A percentile compares a stretch with the other conserved stretches of the same genome.
phyloP scores from a whole-genome alignment of 192 early-diverging fungal species.

The Spizellomyces punctatus region DNA sequence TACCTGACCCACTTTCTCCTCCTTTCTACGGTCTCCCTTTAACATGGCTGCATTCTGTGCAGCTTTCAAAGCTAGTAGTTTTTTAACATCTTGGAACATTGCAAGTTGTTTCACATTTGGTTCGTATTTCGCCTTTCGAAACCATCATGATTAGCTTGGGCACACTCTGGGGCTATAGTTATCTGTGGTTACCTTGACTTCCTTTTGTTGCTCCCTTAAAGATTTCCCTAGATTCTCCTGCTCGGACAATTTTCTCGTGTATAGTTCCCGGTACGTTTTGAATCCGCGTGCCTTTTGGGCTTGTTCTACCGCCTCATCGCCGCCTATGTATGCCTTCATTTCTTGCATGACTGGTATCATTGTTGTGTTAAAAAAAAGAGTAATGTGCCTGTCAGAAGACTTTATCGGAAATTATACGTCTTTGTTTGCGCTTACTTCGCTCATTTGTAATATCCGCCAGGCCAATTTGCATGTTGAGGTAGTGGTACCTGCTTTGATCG shows the following conservation, averaged over 20 bases:
- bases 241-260: conserved; percentile 54
- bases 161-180: background rate
- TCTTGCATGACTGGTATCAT: conserved; percentile 54
- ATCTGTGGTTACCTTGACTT: conserved; percentile 47
- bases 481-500: conserved; percentile 54
- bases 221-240: conserved; percentile 49
- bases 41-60: conserved; percentile 49
- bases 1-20: background rate
- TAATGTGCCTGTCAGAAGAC: background rate
- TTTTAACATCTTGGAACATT: conserved; percentile 47
- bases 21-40: conserved; percentile 21
- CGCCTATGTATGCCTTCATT: conserved; percentile 68
- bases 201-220: conserved; percentile 54
- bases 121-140: conserved; percentile 40
- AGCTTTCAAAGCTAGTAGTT: conserved; percentile 45
- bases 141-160: background rate
- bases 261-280: conserved; percentile 65
- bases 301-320: conserved; percentile 56
- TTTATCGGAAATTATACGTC: background rate
- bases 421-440: conserved; percentile 40
- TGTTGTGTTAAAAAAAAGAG: background rate
- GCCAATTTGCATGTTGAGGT: conserved; percentile 43
- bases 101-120: conserved; percentile 51
- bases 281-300: conserved; percentile 59
- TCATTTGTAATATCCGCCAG: conserved; percentile 50